Base-by-base conservation (phyloP, 208 protist species). In the Angomonas ambiguus region DNA sequence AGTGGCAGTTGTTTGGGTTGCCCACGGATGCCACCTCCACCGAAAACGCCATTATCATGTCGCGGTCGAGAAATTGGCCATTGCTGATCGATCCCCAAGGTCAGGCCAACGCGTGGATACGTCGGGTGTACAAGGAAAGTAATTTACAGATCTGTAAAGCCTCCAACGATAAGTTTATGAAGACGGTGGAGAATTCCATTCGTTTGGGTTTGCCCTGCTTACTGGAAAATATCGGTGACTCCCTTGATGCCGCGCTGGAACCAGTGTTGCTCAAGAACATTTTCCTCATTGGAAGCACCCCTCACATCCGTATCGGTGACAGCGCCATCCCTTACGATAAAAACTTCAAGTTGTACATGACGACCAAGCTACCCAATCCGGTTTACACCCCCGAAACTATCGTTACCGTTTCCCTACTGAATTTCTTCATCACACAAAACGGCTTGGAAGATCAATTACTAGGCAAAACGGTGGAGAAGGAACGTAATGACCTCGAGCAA, bases 11-110 rank as follows among this genome's bases (percentile, higher is more conserved):
- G 24, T 91, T 83, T 69, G 97, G 97, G 1, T 83, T 99, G 13
- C 98, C 98, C 35, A 87, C 91, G 13, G 98, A 99, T 80, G 67
- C 75, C 6, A 72, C 99, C 11, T 98, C 96, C 1, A 94, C 95
- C 11, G 97, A 99, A 75, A 99, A 99, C 74, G 98, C 87, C 49
- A 96, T 99, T 67, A 98, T 99, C 62, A 77, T 99, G 32, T 71
- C 82, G 34, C 94, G 95, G 60, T 85, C 96, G 2, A 70, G 87
- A 10, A 93, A 94, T 49, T 99, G 98, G 97, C 97, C 98, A 45
- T 83, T 99, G 58, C 88, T 99, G 62, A 99, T 99, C 63, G 98
- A 99, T 74, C 98, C 98, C 20, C 97, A 99, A 76, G 96, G 95
- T 6, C 97, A 99, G 80, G 98, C 96, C 0, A 98, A 98, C 79